Percentiles rank a stretch among this genome's conserved stretches.
Evolutionary conservation across 352 stramenopile species (phyloP).

Genomic region (Phytopythium mirpurense): DNA sequence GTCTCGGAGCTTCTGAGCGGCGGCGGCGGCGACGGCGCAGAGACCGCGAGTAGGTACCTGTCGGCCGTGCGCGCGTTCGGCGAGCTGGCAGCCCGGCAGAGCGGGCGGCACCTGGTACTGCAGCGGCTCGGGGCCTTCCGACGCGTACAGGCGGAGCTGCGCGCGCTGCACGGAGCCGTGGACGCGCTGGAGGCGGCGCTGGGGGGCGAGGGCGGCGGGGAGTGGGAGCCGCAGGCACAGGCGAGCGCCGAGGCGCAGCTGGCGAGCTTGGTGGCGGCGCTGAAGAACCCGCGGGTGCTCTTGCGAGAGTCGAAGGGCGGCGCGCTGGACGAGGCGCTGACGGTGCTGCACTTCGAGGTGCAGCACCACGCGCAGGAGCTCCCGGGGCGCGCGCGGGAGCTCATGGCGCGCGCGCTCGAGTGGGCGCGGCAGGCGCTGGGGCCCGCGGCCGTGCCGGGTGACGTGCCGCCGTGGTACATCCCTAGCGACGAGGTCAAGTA

Average conservation of each 20-base stretch:
- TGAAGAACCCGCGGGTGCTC: conserved; percentile 9
- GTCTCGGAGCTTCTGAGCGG: neutral
- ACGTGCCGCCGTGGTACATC: conserved; percentile 14
- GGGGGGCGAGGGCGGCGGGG: neutral
- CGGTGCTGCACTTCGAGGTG: conserved; percentile 13
- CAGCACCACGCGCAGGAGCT: conserved; percentile 8
- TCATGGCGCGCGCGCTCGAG: conserved; percentile 9
- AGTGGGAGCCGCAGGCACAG: neutral
- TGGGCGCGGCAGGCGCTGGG: conserved; percentile 2
- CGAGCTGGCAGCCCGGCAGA: neutral
- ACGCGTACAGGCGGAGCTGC: neutral
- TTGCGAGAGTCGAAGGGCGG: conserved; percentile 9
- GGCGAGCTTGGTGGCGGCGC: neutral
- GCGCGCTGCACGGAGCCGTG: neutral
- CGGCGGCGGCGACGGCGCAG: neutral
- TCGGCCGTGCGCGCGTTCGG: neutral
- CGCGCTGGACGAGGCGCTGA: conserved; percentile 7
- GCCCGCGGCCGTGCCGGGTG: neutral
- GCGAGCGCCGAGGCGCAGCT: neutral
- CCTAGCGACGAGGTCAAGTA: conserved; percentile 15
- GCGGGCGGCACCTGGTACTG: neutral
- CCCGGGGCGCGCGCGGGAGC: conserved; percentile 2
- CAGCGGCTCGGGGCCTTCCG: neutral
- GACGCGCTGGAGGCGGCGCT: neutral
- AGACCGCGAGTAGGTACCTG: neutral